A percentile compares a stretch with the other conserved stretches of the same genome.
Evolutionary conservation across 148 eudicot genomes (phyloP).

Genomic region (Camellia japonica): DNA sequence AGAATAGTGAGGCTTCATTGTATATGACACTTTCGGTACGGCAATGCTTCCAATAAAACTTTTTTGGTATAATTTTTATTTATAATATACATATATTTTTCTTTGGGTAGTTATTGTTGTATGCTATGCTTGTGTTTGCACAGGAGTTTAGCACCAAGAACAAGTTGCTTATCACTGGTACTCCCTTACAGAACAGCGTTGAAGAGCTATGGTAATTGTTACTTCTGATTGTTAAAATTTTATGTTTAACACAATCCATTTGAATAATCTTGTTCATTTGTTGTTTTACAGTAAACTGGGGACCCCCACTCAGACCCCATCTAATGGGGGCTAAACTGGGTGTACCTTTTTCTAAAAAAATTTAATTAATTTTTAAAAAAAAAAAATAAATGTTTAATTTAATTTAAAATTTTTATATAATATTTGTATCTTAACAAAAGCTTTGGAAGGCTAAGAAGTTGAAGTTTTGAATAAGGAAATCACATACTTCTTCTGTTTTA

Average conservation of each 20-base stretch:
- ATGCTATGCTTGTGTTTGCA: slow-evolving; percentile 7
- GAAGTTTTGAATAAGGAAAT: background rate
- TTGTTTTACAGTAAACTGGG: background rate
- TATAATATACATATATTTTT: background rate
- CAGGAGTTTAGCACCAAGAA: slow-evolving; percentile 99
- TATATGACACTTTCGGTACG: slow-evolving; percentile 81
- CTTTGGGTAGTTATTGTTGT: background rate
- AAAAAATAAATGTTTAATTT: too few species aligned
- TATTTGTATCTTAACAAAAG: background rate
- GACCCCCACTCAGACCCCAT: too few species aligned
- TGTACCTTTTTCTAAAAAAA: too few species aligned
- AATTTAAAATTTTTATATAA: background rate
- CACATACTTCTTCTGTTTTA: background rate
- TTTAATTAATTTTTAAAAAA: too few species aligned
- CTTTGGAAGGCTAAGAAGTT: slow-evolving; percentile 3
- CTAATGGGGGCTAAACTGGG: too few species aligned
- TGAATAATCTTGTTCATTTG: background rate
- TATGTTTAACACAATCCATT: background rate
- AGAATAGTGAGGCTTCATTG: slow-evolving; percentile 93
- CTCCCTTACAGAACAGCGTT: slow-evolving; percentile 95
- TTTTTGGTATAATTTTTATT: background rate
- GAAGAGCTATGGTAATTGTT: slow-evolving; percentile 88
- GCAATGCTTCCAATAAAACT: slow-evolving; percentile 3
- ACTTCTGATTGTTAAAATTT: background rate
- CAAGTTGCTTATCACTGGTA: slow-evolving; percentile 95